These are phyloP conservation scores for Choiromyces venosus DNA, from an alignment of 495 filamentous ascomycete genomes.

Conservation along the genomic window DNA sequence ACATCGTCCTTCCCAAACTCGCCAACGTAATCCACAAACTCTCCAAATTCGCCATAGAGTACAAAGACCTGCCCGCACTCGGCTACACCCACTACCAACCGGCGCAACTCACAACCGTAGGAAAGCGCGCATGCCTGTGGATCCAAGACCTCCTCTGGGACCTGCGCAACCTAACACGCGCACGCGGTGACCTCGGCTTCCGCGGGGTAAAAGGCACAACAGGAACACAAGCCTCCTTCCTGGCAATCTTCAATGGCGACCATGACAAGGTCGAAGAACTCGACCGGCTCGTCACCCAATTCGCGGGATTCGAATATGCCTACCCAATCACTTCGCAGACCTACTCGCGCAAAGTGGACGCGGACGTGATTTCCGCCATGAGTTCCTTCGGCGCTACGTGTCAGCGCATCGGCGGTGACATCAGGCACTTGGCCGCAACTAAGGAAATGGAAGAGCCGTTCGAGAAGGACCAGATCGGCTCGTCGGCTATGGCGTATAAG, in stretches of 20 bases:
- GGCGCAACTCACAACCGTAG: slow-evolving; percentile 76
- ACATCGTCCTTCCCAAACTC: slow-evolving; percentile 76
- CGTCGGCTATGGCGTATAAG: slow-evolving; percentile 74
- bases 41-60: slow-evolving; percentile 65
- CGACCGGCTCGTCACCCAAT: slow-evolving; percentile 72
- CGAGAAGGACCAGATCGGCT: slow-evolving; percentile 68
- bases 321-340: slow-evolving; percentile 75
- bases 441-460: slow-evolving; percentile 93
- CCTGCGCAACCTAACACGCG: slow-evolving; percentile 71
- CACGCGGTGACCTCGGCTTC: slow-evolving; percentile 68
- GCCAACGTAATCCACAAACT: slow-evolving; percentile 81
- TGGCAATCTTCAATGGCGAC: slow-evolving; percentile 76
- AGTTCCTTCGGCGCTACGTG: slow-evolving; percentile 76
- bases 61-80: slow-evolving; percentile 62
- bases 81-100: slow-evolving; percentile 86
- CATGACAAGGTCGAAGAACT: slow-evolving; percentile 70
- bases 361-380: slow-evolving; percentile 72
- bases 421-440: slow-evolving; percentile 68
- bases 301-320: slow-evolving; percentile 70
- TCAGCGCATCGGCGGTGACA: slow-evolving; percentile 67
- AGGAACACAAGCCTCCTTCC: slow-evolving; percentile 72
- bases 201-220: slow-evolving; percentile 79
- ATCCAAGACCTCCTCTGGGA: slow-evolving; percentile 85
- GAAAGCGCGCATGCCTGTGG: slow-evolving; percentile 75
- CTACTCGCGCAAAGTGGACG: slow-evolving; percentile 79